These are phyloP conservation scores for Triticum dicoccoides DNA, from an alignment of 176 grass and related monocot species.

Conservation along the genomic window DNA sequence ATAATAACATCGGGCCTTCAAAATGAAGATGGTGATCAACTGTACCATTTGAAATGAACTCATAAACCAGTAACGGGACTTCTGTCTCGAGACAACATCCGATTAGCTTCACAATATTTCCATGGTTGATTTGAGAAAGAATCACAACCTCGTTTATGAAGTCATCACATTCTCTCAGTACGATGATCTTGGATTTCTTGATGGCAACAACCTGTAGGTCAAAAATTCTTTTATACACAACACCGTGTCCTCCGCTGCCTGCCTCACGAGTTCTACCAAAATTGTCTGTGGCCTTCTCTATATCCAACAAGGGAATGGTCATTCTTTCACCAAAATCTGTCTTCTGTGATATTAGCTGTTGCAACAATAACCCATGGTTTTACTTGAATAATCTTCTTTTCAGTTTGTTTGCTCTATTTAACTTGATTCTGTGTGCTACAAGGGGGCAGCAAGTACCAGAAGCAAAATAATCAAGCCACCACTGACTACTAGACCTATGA, in stretches of 20 bases:
- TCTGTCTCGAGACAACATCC: not conserved
- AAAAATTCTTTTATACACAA: not conserved
- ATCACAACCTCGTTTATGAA: constrained; percentile 23
- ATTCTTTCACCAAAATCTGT: constrained; percentile 1
- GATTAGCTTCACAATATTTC: not conserved
- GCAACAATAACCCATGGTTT: not conserved
- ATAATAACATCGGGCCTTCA: not conserved
- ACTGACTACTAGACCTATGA: not conserved
- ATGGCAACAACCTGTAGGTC: not conserved
- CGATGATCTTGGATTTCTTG: not conserved
- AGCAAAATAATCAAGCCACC: not conserved
- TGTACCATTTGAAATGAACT: not conserved
- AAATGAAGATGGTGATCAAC: not conserved
- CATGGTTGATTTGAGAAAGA: constrained; percentile 17
- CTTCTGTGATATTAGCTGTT: not conserved
- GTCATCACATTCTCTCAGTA: not conserved
- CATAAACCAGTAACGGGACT: not conserved
- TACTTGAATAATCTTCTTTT: not conserved
- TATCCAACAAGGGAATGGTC: no score
- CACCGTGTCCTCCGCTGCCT: not conserved
- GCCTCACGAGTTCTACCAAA: not conserved
- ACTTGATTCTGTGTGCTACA: not conserved
- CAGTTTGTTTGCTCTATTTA: not conserved
- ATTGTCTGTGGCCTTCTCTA: not conserved
- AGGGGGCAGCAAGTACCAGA: not conserved